Evolutionary conservation across 768 basidiomycete genomes (phyloP).

Genomic region (Galerina marginata): DNA sequence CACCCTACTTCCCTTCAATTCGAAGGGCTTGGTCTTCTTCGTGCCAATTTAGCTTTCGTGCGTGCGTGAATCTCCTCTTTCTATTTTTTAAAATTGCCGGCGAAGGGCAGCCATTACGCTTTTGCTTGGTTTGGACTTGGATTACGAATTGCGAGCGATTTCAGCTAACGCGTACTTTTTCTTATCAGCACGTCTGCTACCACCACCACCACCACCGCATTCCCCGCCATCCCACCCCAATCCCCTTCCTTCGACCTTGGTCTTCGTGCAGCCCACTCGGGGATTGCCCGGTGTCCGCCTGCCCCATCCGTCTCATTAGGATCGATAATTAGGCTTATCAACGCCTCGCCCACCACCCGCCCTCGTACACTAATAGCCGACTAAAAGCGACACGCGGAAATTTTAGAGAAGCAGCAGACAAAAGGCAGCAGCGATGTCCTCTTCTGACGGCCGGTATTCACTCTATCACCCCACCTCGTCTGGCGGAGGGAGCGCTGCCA

Average conservation of each 20-base stretch:
- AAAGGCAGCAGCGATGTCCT: slow-evolving; percentile 36
- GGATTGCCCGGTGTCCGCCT: slow-evolving; percentile 7
- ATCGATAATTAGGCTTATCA: slow-evolving; percentile 7
- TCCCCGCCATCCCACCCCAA: background rate
- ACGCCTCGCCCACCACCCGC: slow-evolving; percentile 2
- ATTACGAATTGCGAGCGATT: slow-evolving; percentile 1
- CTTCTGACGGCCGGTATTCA: slow-evolving; percentile 55
- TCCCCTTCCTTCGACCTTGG: background rate
- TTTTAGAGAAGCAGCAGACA: background rate
- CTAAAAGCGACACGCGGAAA: background rate
- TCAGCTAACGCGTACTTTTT: slow-evolving; percentile 7
- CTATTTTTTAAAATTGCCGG: too few species aligned
- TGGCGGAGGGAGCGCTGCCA: slow-evolving; percentile 36
- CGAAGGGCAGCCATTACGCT: background rate
- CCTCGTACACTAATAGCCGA: background rate
- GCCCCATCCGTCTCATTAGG: background rate
- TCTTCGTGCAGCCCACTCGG: background rate
- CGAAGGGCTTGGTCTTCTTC: slow-evolving; percentile 19
- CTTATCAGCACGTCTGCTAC: slow-evolving; percentile 5
- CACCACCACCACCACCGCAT: slow-evolving; percentile 4
- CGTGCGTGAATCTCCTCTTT: slow-evolving; percentile 3
- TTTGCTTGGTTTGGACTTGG: slow-evolving; percentile 1
- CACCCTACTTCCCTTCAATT: slow-evolving; percentile 16
- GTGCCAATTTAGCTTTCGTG: slow-evolving; percentile 24
- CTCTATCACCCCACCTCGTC: slow-evolving; percentile 55